These are phyloP conservation scores for Mitragyna speciosa DNA, from an alignment of 257 asterid genomes.

Conservation along the genomic window DNA sequence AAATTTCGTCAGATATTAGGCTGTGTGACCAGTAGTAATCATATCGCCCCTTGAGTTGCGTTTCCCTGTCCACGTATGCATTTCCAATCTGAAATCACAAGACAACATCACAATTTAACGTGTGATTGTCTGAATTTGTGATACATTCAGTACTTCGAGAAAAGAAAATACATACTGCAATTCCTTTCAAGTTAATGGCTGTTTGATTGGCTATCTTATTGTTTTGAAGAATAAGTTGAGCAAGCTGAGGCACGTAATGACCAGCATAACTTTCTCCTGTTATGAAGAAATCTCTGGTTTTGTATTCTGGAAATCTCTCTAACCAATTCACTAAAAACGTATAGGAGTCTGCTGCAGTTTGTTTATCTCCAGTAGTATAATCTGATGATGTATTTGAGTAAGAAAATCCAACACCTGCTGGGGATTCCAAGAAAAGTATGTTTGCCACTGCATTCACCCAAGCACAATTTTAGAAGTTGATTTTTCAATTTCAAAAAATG, in stretches of 20 bases:
- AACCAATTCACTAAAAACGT: constrained; percentile 28
- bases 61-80: constrained; percentile 15
- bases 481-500: too few species aligned
- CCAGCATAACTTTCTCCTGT: constrained; percentile 32
- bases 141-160: background rate
- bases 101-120: background rate
- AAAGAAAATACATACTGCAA: constrained; percentile 20
- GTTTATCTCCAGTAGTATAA: too few species aligned
- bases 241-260: constrained; percentile 33
- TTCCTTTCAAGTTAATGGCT: constrained; percentile 26
- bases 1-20: constrained; percentile 27
- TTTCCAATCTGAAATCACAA: constrained; percentile 25
- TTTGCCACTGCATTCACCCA: constrained; percentile 25
- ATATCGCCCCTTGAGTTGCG: background rate
- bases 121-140: too few species aligned
- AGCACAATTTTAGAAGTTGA: too few species aligned
- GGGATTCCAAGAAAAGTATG: constrained; percentile 29
- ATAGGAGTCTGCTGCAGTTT: constrained; percentile 5
- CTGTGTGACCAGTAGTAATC: constrained; percentile 23
- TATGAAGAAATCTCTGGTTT: constrained; percentile 20
- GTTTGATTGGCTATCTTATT: constrained; percentile 14
- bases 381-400: constrained; percentile 22
- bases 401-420: constrained; percentile 30
- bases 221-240: constrained; percentile 1
- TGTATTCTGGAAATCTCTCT: constrained; percentile 30